A percentile compares a stretch with the other conserved stretches of the same genome.
Evolutionary conservation across 2,329 filamentous ascomycete species (phyloP).

Genomic region (Lojkania enalia): DNA sequence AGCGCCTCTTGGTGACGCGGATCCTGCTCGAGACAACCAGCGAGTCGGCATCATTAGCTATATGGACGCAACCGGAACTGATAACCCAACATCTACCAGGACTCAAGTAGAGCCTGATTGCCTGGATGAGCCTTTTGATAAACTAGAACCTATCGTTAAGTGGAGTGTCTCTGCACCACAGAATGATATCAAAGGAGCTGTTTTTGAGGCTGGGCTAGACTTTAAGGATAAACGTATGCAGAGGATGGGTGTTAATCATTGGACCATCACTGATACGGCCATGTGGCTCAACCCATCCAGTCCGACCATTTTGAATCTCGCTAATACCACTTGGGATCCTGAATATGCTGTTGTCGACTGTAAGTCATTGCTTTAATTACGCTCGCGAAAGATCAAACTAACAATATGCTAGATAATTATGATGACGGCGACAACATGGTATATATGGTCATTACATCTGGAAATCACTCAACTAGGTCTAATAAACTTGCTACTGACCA

Average conservation of each 20-base stretch:
- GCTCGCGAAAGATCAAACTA: conserved; percentile 4
- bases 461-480: conserved; percentile 1
- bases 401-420: too few relatives aligned
- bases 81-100: conserved; percentile 6
- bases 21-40: conserved; percentile 4
- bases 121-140: conserved; percentile 10
- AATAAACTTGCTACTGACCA: conserved; percentile 21
- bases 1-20: conserved; percentile 4
- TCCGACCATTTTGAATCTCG: conserved; percentile 20
- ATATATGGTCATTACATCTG: conserved; percentile 24
- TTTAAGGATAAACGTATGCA: conserved; percentile 2
- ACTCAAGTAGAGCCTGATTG: conserved; percentile 15
- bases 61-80: conserved; percentile 8
- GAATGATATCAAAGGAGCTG: conserved; percentile 17
- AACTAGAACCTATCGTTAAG: conserved; percentile 13
- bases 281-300: conserved; percentile 25
- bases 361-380: conserved; percentile 9
- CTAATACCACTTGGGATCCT: conserved; percentile 19
- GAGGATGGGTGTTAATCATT: conserved; percentile 10
- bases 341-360: conserved; percentile 23
- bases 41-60: conserved; percentile 26
- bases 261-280: conserved; percentile 20
- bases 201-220: conserved; percentile 18
- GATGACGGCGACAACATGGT: conserved; percentile 18
- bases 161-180: conserved; percentile 22